Evolutionary conservation across 257 asterid species (phyloP).

Genomic region (Scutellaria galericulata): DNA sequence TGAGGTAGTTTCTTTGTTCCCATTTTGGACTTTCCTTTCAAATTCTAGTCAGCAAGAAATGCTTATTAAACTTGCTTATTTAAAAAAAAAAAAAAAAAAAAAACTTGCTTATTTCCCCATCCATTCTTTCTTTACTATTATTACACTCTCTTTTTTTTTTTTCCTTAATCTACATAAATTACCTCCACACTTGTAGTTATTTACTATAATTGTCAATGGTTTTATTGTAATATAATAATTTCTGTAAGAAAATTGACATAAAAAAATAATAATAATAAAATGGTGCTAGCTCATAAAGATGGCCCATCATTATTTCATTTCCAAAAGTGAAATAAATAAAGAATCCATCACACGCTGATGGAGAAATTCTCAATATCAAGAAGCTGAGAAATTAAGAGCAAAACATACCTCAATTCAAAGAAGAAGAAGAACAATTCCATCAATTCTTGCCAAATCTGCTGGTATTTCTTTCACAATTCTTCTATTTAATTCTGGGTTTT

Average conservation of each 20-base stretch:
- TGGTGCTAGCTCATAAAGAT: conserved; percentile 34
- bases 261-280: conserved; percentile 8
- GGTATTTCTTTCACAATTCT: conserved; percentile 12
- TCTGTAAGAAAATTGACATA: conserved; percentile 26
- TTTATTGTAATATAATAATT: background rate
- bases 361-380: conserved; percentile 14
- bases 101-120: conserved; percentile 10
- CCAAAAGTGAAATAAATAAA: conserved; percentile 20
- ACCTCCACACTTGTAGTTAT: background rate
- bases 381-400: conserved; percentile 16
- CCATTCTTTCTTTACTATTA: conserved; percentile 31
- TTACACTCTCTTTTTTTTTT: conserved; percentile 2
- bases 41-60: conserved; percentile 23
- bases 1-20: background rate
- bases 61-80: conserved; percentile 9
- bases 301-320: conserved; percentile 33
- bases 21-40: conserved; percentile 26
- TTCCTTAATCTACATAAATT: background rate
- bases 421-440: background rate
- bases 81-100: too few relatives aligned
- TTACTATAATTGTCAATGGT: conserved; percentile 35
- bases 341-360: conserved; percentile 27
- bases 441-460: conserved; percentile 4
- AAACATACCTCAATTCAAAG: background rate
- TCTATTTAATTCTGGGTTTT: conserved; percentile 9